phyloP scores from a whole-genome alignment of 768 basidiomycete genomes.

The Lactarius hatsudake region DNA sequence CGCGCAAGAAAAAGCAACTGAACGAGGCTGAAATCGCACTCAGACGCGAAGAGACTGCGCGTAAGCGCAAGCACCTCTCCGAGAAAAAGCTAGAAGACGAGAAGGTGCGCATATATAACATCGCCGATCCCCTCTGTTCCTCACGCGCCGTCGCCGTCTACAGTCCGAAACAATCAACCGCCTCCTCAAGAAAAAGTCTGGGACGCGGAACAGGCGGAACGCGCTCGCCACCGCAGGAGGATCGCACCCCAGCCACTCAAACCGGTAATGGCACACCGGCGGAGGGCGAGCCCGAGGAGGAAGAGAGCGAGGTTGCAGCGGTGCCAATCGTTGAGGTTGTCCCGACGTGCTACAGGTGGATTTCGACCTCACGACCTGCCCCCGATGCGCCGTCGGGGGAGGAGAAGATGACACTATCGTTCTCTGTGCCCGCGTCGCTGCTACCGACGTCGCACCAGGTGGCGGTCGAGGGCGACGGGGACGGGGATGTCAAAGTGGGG shows the following conservation, averaged over 20 bases:
- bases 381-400: conserved; percentile 9
- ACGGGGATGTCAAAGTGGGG: conserved; percentile 25
- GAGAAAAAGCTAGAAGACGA: conserved; percentile 87
- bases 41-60: conserved; percentile 73
- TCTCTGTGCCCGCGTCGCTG: conserved; percentile 50
- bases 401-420: conserved; percentile 44
- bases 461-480: neutral
- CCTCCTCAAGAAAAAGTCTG: conserved; percentile 80
- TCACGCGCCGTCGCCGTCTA: neutral
- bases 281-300: conserved; percentile 41
- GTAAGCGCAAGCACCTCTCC: conserved; percentile 75
- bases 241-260: conserved; percentile 38
- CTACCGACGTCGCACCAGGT: conserved; percentile 28
- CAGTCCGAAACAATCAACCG: conserved; percentile 89
- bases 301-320: conserved; percentile 40
- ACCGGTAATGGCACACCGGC: conserved; percentile 32
- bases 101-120: conserved; percentile 48
- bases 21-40: conserved; percentile 73
- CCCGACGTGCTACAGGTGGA: conserved; percentile 70
- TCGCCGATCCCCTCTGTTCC: neutral
- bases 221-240: conserved; percentile 48
- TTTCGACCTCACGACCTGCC: conserved; percentile 50
- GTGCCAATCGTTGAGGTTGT: conserved; percentile 28
- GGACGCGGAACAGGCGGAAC: conserved; percentile 60
- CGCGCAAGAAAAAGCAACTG: conserved; percentile 61